These are phyloP conservation scores for Neurospora intermedia DNA, from an alignment of 495 filamentous ascomycete genomes.

Conservation along the genomic window DNA sequence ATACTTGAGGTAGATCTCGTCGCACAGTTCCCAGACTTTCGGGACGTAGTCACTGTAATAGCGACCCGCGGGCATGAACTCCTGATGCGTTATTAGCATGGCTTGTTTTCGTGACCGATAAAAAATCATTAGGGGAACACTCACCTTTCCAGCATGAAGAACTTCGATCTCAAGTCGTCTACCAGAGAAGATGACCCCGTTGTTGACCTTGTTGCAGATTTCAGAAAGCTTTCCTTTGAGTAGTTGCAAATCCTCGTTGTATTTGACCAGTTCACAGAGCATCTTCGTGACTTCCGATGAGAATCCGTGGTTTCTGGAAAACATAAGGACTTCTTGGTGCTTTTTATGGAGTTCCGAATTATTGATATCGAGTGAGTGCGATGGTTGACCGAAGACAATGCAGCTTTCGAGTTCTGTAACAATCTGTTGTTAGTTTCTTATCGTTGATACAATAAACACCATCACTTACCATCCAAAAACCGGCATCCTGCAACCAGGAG, in stretches of 20 bases:
- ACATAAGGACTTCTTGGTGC: constrained; percentile 19
- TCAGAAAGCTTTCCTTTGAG: constrained; percentile 17
- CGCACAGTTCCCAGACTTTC: constrained; percentile 22
- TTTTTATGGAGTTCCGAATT: constrained; percentile 24
- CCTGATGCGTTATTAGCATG: constrained; percentile 19
- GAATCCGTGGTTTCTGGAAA: constrained; percentile 17
- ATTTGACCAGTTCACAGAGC: constrained; percentile 16
- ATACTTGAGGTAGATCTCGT: constrained; percentile 24
- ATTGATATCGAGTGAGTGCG: constrained; percentile 18
- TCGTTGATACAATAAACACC: no score
- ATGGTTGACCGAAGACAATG: constrained; percentile 18
- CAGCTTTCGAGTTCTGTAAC: constrained; percentile 31
- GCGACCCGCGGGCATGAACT: constrained; percentile 16
- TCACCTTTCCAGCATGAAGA: constrained; percentile 34
- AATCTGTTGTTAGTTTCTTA: constrained; percentile 5
- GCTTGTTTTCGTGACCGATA: no score
- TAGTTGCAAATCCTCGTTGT: constrained; percentile 11
- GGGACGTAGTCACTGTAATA: constrained; percentile 27
- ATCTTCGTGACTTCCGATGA: constrained; percentile 18
- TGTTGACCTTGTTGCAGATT: constrained; percentile 18
- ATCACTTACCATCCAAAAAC: constrained; percentile 37
- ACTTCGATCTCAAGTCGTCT: constrained; percentile 36
- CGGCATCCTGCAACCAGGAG: constrained; percentile 28
- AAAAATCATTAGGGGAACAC: background rate
- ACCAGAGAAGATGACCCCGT: constrained; percentile 23